A percentile compares a stretch with the other conserved stretches of the same genome.
These are phyloP conservation scores for Panicum hallii DNA, from an alignment of 202 grass and related monocot genomes.

Conservation along the genomic window DNA sequence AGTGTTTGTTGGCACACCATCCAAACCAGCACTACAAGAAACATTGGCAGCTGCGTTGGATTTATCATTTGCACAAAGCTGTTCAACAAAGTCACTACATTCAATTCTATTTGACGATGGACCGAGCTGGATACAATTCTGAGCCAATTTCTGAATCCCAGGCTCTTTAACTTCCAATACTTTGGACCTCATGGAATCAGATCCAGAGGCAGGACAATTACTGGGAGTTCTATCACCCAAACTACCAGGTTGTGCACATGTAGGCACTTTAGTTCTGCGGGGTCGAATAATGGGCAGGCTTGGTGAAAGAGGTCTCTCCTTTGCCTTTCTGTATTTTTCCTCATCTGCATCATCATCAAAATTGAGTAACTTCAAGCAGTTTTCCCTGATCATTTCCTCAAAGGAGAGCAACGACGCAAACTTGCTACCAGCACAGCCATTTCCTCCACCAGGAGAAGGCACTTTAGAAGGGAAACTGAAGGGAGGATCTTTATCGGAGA, in stretches of 20 bases:
- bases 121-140: constrained; percentile 42
- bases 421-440: constrained; percentile 38
- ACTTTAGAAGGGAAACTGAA: constrained; percentile 43
- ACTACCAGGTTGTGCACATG: constrained; percentile 33
- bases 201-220: constrained; percentile 35
- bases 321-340: constrained; percentile 72
- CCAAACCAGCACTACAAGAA: constrained; percentile 24
- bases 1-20: not conserved
- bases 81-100: constrained; percentile 34
- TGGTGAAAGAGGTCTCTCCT: constrained; percentile 75
- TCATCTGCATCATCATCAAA: constrained; percentile 79
- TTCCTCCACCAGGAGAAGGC: constrained; percentile 43
- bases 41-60: constrained; percentile 24
- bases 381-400: constrained; percentile 61
- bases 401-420: constrained; percentile 57
- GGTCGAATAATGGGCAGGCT: constrained; percentile 60
- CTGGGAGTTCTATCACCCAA: constrained; percentile 36
- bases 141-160: constrained; percentile 36
- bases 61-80: constrained; percentile 31
- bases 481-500: constrained; percentile 35
- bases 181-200: constrained; percentile 47
- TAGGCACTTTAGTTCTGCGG: constrained; percentile 26
- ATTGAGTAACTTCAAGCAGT: constrained; percentile 77
- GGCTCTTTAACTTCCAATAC: constrained; percentile 29
- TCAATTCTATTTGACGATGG: constrained; percentile 37